These are phyloP conservation scores for Gyrodon lividus DNA, from an alignment of 768 basidiomycete species.

Conservation along the genomic window DNA sequence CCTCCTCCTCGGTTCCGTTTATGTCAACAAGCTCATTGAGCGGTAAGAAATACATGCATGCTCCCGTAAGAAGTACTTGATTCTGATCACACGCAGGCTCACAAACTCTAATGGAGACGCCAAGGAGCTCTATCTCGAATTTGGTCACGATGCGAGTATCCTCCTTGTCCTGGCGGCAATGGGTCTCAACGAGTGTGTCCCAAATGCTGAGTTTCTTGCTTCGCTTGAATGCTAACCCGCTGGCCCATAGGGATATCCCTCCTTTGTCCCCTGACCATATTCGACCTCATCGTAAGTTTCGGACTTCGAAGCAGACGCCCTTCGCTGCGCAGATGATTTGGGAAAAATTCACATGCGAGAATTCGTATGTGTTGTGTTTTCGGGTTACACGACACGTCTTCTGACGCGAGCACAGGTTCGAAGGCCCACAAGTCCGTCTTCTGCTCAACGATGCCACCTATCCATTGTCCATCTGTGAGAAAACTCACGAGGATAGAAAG, in stretches of 20 bases:
- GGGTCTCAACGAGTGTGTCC: constrained; percentile 28
- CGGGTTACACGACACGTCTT: not conserved
- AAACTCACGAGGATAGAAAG: no score
- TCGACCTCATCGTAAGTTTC: constrained; percentile 30
- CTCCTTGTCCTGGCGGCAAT: constrained; percentile 34
- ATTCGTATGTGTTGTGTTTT: constrained; percentile 23
- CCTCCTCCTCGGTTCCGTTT: no score
- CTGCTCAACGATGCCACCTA: constrained; percentile 40
- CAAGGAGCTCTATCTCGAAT: constrained; percentile 33
- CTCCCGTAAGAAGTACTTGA: no score
- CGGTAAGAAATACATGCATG: not conserved
- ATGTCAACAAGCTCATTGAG: constrained; percentile 33
- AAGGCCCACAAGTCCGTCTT: constrained; percentile 34
- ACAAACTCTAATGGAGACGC: no score
- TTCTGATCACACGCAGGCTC: no score
- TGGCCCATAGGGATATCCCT: constrained; percentile 26
- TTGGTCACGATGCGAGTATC: constrained; percentile 38
- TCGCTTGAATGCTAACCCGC: not conserved
- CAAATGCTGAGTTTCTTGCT: not conserved
- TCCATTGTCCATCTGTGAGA: no score
- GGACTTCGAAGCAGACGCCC: constrained; percentile 35
- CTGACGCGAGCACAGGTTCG: constrained; percentile 10
- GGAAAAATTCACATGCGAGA: constrained; percentile 38
- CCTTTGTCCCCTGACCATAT: constrained; percentile 28
- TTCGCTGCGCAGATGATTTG: constrained; percentile 41